A percentile compares a stretch with the other conserved stretches of the same genome.
phyloP scores from a whole-genome alignment of 805 yeast genomes.

The Kodamaea neixiangensis region DNA sequence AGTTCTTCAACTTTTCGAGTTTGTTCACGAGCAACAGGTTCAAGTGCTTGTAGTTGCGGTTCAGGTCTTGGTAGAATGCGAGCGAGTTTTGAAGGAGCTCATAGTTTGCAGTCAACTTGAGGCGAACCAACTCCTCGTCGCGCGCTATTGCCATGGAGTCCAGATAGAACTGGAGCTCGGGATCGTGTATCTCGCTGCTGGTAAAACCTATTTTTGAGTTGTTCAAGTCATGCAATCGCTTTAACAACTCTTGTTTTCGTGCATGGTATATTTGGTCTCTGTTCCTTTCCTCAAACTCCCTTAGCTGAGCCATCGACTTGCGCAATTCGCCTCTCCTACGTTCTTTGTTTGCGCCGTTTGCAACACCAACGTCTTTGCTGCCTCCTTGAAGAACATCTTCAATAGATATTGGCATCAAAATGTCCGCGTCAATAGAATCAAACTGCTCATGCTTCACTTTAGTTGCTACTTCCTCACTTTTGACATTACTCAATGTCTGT shows the following conservation, averaged over 20 bases:
- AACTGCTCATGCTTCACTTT: not conserved
- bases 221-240: constrained; percentile 26
- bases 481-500: constrained; percentile 8
- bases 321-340: constrained; percentile 24
- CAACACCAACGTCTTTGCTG: constrained; percentile 16
- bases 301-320: constrained; percentile 19
- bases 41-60: constrained; percentile 34
- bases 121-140: constrained; percentile 36
- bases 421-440: not conserved
- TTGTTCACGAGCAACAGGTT: constrained; percentile 33
- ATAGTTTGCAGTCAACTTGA: constrained; percentile 33
- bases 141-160: constrained; percentile 22
- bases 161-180: constrained; percentile 26
- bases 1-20: constrained; percentile 39
- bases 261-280: constrained; percentile 22
- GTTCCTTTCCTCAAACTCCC: constrained; percentile 18
- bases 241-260: constrained; percentile 26
- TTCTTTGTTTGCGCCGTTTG: constrained; percentile 22
- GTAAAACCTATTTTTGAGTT: constrained; percentile 27
- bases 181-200: constrained; percentile 25
- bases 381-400: constrained; percentile 5
- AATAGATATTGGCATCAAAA: not conserved
- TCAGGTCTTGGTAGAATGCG: constrained; percentile 39
- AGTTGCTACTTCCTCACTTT: not conserved
- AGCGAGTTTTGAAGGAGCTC: constrained; percentile 33